Base-by-base conservation (phyloP, 257 asterid species). In the Mitragyna speciosa region DNA sequence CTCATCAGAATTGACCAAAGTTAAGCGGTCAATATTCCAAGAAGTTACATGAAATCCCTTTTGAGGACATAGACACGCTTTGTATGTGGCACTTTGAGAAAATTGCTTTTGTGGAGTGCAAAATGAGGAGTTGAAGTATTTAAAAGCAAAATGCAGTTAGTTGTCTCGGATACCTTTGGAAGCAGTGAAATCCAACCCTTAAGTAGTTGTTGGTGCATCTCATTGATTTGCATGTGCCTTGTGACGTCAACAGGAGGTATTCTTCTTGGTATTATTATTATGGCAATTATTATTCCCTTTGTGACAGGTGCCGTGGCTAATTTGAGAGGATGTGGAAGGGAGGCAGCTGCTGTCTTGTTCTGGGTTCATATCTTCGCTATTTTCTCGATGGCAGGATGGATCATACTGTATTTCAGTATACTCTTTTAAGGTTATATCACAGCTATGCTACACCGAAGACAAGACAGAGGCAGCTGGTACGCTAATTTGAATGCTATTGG, bases 361-460 rank as follows among this genome's bases (percentile, higher is more conserved):
- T 96, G 99, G 99, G 99, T 96, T 87, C 98, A 96, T 84, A 89
- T 94, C 16, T 96, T 96, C 80, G 98, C 99, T 43, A 64, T 94
- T 73, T 81, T 96, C 88, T 94, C 99, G 41, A 96, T 96, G 98
- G 96, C 98, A 7, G 99, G 96, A 65, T 96, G 99, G 99, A 91
- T 96, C 52, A 88, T 94, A 85, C 94, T 96, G 74, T 96, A 94
- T 81, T 85, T 96, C 82, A 91, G 89, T 87, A 85, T 96, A 72
- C 92, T 96, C 65, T 96, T 96, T 81, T 96, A 81, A 89, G 58
- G 12, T 59, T 51, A 24, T n/a, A 28, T 47, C 11, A 61, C 2
- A 61, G 67, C 67, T 33, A n/a, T 59, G 48, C 59, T 51, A 39
- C 39, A 20, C 70, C 26, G 65, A 7, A 59, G 64, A 5, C 30